Evolutionary conservation across 306 rosid species (phyloP), one percentile per base, ranked within the genome.

Genomic region (Biancaea sappan): DNA sequence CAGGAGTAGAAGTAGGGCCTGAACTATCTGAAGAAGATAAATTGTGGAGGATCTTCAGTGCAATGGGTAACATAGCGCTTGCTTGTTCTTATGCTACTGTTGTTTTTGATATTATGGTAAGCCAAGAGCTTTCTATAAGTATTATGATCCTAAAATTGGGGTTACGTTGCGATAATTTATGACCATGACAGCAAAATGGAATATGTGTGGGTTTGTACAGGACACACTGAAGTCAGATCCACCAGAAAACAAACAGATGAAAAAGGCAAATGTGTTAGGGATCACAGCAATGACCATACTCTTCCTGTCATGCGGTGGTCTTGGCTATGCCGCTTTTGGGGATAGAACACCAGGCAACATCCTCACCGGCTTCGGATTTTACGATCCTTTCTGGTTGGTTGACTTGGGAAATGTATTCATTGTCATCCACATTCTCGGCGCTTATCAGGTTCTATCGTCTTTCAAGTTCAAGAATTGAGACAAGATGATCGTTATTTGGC

Each of bases 291-390:
- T 86, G 93, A 52, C 81, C 13, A 1, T 46, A 24, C 77, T 90
- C 14, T 86, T 88, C 70, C 65, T 86, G 54, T 38, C 51, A 13
- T 69, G 71, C 38, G 86, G 85, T 48, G 52, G 83, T 59, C 79
- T 84, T 53, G 94, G 94, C 13, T 88, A 88, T 63, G 97, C 90
- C 22, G 97, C 94, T 11, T 91, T 86, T 4, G 92, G 97, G 0
- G 70, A 88, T 59, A 57, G 68, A 32, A 78, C 96, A 0, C 93
- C 87, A 0, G 90, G 91, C n/a, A 86, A 91, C 80, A 82, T 86
- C 16, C 85, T 88, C 67, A 83, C 90, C 0, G 92, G 91, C 57
- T 86, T 88, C 63, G 96, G 91, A 76, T 83, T 73, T 66, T 84
- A 83, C 2, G 84, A 82, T 15, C 83, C 90, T 12, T 81, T 70